Evolutionary conservation across 768 basidiomycete genomes (phyloP), one percentile per base, ranked within the genome.

Genomic region (Leucogyrophana mollusca): DNA sequence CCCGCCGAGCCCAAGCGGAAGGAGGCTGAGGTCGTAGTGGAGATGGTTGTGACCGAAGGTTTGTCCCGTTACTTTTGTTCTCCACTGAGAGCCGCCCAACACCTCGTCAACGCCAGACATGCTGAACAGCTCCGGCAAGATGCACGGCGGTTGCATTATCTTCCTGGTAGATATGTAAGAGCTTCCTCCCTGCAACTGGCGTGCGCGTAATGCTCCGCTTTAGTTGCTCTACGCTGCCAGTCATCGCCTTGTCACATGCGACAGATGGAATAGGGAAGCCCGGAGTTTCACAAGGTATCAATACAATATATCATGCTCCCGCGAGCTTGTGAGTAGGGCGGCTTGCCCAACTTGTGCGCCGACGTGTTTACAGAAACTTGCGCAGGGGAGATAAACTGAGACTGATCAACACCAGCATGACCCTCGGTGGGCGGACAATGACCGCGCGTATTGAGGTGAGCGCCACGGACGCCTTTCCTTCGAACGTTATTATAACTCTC

Each of bases 151-250:
- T 5, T 77, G 74, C 45, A 56, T 67, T 14, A 50, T 67, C 3
- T 70, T 70, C 45, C 49, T 81, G 20, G 69, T 80, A 27, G 79
- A 80, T 51, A 63, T 77, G 77, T 77, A 45, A 30, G 72, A 49
- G 5, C 39, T 24, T 45, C 11, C 11, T 35, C 27, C 23, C 14
- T 35, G n/a, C 40, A 2, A 11, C 17, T 43, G 25, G 8, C 27
- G 38, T 43, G 7, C 30, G 32, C 3, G 22, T 39, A 35, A 37
- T 38, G 27, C 23, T 9, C 16, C 17, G n/a, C 35, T 9, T 34
- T 36, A 80, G 78, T 47, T 73, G 73, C 35, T 68, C 74, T 4
- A 63, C 71, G 1, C 57, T 71, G 22, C 61, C 77, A 0, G 66
- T 76, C 34, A 53, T 56, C 0, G 63, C 69, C 5, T 43, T 72